A percentile compares a stretch with the other conserved stretches of the same genome.
These are phyloP conservation scores for Pulveroboletus sp. DNA, from an alignment of 1,284 basidiomycete species.

Conservation along the genomic window DNA sequence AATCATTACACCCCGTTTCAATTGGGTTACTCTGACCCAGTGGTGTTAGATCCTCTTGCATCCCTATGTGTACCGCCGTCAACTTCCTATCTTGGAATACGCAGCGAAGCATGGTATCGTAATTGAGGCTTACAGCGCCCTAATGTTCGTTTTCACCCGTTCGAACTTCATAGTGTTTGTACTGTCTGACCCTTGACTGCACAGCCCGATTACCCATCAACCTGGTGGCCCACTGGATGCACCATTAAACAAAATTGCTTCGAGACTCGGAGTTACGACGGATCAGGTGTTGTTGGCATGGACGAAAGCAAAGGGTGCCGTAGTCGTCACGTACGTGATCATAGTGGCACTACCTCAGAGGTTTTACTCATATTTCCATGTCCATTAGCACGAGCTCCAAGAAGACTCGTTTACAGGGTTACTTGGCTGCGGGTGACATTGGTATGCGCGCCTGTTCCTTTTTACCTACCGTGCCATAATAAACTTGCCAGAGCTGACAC, in stretches of 20 bases:
- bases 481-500: constrained; percentile 14
- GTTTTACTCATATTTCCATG: not conserved
- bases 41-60: constrained; percentile 60
- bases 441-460: constrained; percentile 44
- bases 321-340: constrained; percentile 59
- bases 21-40: not conserved
- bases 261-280: constrained; percentile 54
- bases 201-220: constrained; percentile 59
- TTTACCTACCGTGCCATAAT: not conserved
- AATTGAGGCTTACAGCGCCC: constrained; percentile 69
- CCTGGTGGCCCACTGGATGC: constrained; percentile 71
- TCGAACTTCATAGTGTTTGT: not conserved
- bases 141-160: constrained; percentile 46
- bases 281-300: constrained; percentile 73
- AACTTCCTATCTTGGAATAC: constrained; percentile 58
- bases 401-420: constrained; percentile 62
- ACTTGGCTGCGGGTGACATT: constrained; percentile 63
- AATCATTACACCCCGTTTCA: not conserved
- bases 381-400: constrained; percentile 62
- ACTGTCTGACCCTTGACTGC: not conserved
- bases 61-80: constrained; percentile 64
- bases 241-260: constrained; percentile 57
- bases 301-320: constrained; percentile 64
- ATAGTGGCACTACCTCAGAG: no score
- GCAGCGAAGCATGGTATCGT: constrained; percentile 59